Evolutionary conservation across 331 rosid species (phyloP).

Genomic region (Quercus tomentella): DNA sequence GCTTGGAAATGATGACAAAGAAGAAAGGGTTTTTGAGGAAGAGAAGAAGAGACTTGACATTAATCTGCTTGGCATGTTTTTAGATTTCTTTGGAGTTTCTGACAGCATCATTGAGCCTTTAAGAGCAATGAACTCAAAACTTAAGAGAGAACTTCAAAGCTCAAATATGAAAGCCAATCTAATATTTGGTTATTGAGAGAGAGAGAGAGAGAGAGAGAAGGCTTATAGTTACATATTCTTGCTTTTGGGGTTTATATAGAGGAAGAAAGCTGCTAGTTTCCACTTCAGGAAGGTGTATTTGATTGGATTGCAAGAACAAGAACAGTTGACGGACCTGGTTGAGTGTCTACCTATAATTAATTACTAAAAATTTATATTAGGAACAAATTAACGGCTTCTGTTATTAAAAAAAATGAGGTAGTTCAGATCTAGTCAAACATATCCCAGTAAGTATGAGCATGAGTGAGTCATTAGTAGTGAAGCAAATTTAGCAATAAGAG

Average conservation of each 20-base stretch:
- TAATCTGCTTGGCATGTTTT: conserved; percentile 10
- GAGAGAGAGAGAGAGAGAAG: not conserved
- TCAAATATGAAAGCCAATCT: not conserved
- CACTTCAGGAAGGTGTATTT: conserved; percentile 9
- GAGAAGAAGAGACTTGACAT: conserved; percentile 20
- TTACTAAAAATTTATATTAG: not conserved
- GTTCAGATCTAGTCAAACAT: not conserved
- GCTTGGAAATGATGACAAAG: conserved; percentile 14
- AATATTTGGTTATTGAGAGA: not conserved
- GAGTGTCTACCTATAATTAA: not conserved
- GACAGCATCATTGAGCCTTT: conserved; percentile 4
- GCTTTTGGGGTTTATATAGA: conserved; percentile 5
- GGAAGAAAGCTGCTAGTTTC: not conserved
- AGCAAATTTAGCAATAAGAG: not conserved
- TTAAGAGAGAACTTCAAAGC: not conserved
- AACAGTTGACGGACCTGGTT: not conserved
- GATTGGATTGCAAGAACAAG: not conserved
- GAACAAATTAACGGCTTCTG: not conserved
- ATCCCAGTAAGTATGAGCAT: not conserved
- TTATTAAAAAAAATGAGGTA: no score
- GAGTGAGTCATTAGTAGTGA: not conserved
- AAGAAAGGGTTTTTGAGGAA: conserved; percentile 13
- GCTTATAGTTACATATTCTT: not conserved
- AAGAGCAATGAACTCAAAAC: not conserved
- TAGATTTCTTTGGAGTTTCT: not conserved